Conservation (phyloP, 176 grass and related monocot species). For the Paspalum vaginatum region DNA sequence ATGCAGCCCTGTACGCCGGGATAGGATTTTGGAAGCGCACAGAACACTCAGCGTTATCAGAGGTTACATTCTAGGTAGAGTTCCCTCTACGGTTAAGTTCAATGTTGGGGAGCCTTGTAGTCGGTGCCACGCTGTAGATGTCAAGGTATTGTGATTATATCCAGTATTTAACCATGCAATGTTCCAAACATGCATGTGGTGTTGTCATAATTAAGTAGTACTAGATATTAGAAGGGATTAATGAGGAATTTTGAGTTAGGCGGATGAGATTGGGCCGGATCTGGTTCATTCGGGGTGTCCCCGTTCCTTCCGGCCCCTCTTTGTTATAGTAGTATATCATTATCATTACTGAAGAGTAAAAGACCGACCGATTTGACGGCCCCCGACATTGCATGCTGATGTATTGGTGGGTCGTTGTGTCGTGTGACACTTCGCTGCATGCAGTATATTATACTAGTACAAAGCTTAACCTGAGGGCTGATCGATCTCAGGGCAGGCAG, state of each 20-base stretch:
- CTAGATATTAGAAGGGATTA: too few species aligned
- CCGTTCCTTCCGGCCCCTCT: too few species aligned
- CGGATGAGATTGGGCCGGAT: too few species aligned
- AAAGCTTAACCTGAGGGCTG: background rate
- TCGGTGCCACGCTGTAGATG: background rate
- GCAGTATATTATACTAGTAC: background rate
- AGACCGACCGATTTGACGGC: slow-evolving; percentile 53
- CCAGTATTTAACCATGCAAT: background rate
- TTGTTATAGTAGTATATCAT: too few species aligned
- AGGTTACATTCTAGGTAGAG: background rate
- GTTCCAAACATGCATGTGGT: too few species aligned
- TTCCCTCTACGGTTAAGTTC: background rate
- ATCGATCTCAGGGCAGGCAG: background rate
- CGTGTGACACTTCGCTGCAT: slow-evolving; percentile 31
- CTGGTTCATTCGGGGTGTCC: too few species aligned
- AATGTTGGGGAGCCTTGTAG: slow-evolving; percentile 15
- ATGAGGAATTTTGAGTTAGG: too few species aligned
- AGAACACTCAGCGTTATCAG: background rate
- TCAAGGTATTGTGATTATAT: background rate
- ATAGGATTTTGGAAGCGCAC: background rate
- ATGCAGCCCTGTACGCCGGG: background rate
- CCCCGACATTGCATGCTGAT: slow-evolving; percentile 40
- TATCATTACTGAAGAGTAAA: slow-evolving; percentile 48
- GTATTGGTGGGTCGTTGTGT: slow-evolving; percentile 23
- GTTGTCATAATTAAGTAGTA: too few species aligned